phyloP scores from a whole-genome alignment of 139 green algal species.

The Parachlorella kessleri region DNA sequence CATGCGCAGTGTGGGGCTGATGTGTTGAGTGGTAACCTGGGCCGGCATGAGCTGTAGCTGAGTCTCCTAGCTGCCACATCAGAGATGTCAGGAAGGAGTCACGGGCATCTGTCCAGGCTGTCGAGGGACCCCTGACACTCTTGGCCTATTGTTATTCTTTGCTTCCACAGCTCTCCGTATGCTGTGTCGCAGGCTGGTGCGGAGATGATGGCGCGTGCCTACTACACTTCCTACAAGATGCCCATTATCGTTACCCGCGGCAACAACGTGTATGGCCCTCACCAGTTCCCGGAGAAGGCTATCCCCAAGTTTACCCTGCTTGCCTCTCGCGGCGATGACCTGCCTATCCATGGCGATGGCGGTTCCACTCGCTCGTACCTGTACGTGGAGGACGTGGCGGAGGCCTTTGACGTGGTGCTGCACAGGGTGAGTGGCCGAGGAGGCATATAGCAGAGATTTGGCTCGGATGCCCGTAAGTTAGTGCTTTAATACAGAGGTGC shows the following conservation, averaged over 20 bases:
- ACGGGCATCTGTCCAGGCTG: too few relatives aligned
- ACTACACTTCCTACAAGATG: slow-evolving; percentile 84
- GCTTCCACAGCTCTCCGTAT: too few relatives aligned
- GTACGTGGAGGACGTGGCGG: slow-evolving; percentile 95
- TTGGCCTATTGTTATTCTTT: too few relatives aligned
- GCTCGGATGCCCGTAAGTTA: too few relatives aligned
- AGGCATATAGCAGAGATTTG: too few relatives aligned
- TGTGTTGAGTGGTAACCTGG: not conserved
- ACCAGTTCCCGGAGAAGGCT: slow-evolving; percentile 93
- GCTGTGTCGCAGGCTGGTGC: slow-evolving; percentile 81
- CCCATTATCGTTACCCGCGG: slow-evolving; percentile 95
- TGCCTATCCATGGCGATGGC: slow-evolving; percentile 77
- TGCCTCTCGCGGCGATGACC: slow-evolving; percentile 53
- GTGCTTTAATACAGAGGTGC: too few relatives aligned
- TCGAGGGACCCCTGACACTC: too few relatives aligned
- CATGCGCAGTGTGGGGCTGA: too few relatives aligned
- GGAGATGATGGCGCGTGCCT: slow-evolving; percentile 96
- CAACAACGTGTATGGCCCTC: slow-evolving; percentile 99
- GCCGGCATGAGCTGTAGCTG: too few relatives aligned
- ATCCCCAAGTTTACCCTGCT: slow-evolving; percentile 74
- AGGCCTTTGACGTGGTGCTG: slow-evolving; percentile 89
- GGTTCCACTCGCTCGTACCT: slow-evolving; percentile 70
- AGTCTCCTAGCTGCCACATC: too few relatives aligned
- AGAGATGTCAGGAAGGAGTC: too few relatives aligned
- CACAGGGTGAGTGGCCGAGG: slow-evolving; percentile 59